phyloP scores from a whole-genome alignment of 345 rosid species.

The Carallia brachiata region DNA sequence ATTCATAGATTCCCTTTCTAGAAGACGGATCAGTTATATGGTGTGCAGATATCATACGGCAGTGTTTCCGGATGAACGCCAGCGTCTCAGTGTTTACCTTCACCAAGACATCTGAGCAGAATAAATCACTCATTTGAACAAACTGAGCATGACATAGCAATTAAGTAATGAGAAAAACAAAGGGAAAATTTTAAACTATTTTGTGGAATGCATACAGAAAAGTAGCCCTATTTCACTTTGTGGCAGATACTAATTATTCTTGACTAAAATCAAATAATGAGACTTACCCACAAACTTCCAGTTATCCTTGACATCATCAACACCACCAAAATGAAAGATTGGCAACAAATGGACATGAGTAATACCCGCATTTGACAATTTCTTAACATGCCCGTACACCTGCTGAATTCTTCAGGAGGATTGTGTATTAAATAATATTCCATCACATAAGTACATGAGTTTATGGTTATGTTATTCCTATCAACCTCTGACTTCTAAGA shows the following conservation, averaged over 20 bases:
- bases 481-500: background rate
- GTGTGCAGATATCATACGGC: background rate
- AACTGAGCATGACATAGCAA: too few relatives aligned
- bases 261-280: conserved; percentile 1
- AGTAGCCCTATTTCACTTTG: background rate
- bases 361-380: conserved; percentile 81
- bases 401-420: conserved; percentile 65
- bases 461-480: background rate
- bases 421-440: conserved; percentile 12
- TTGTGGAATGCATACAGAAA: background rate
- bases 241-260: background rate
- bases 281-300: conserved; percentile 78
- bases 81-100: too few relatives aligned
- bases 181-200: too few relatives aligned
- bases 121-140: too few relatives aligned
- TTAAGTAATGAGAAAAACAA: too few relatives aligned
- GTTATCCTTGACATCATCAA: conserved; percentile 76
- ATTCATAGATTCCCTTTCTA: background rate
- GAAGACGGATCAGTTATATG: background rate
- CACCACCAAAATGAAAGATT: conserved; percentile 79
- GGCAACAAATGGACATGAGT: conserved; percentile 92
- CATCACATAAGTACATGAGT: background rate
- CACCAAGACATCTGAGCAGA: too few relatives aligned
- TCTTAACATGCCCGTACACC: conserved; percentile 71
- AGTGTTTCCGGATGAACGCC: background rate